phyloP scores from a whole-genome alignment of 768 basidiomycete species.

The Russula brevipes region DNA sequence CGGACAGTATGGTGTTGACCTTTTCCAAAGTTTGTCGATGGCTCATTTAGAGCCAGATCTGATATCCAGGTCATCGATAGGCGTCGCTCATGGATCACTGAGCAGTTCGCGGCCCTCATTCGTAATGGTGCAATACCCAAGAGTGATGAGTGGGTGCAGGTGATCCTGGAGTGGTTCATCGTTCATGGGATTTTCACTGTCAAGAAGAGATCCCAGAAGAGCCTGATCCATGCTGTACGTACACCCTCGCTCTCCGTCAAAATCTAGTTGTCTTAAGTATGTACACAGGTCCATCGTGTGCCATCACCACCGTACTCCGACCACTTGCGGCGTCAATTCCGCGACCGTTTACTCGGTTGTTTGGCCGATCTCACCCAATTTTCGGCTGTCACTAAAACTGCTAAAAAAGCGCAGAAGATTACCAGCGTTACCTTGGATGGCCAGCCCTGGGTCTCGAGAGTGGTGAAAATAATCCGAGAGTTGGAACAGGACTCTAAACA shows the following conservation, averaged over 20 bases:
- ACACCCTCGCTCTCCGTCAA: neutral
- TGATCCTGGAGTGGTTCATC: constrained; percentile 74
- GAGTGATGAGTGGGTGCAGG: constrained; percentile 68
- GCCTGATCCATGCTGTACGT: constrained; percentile 53
- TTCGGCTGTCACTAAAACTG: constrained; percentile 44
- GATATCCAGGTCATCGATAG: constrained; percentile 46
- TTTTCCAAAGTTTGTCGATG: neutral
- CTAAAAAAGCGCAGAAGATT: constrained; percentile 49
- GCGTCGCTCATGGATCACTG: constrained; percentile 75
- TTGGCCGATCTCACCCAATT: constrained; percentile 70
- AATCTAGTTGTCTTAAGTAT: constrained; percentile 4
- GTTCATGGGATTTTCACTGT: constrained; percentile 78
- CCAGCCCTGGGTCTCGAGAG: constrained; percentile 72
- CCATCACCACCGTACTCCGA: constrained; percentile 73
- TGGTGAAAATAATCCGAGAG: constrained; percentile 48
- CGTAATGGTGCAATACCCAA: constrained; percentile 78
- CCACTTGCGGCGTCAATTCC: constrained; percentile 57
- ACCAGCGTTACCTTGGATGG: constrained; percentile 64
- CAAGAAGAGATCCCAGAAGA: constrained; percentile 68
- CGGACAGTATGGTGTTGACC: constrained; percentile 37
- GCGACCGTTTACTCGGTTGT: constrained; percentile 63
- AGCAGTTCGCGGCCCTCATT: constrained; percentile 75
- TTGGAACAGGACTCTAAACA: constrained; percentile 71
- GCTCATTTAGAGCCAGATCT: constrained; percentile 33
- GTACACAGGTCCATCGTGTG: constrained; percentile 49